Base-by-base conservation (phyloP, 1,284 basidiomycete species). In the Cystobasidium slooffiae region DNA sequence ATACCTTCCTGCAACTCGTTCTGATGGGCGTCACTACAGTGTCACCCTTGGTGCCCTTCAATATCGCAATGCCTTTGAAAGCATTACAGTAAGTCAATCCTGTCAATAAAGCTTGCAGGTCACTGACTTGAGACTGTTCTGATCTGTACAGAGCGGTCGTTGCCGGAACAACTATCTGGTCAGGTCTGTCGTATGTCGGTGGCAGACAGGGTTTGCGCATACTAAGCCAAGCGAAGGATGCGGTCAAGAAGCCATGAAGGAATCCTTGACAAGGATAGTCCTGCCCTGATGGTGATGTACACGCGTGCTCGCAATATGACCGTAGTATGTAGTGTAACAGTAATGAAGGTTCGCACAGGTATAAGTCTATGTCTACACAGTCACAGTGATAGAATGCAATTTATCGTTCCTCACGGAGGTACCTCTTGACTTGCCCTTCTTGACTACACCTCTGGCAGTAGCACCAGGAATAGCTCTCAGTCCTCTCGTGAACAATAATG, bases 1-100 rank as follows among this genome's bases (percentile, higher is more conserved):
- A 99, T 82, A 99, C 96, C 0, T 91, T 91, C 7, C 86, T 98
- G 3, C 96, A 99, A 82, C 88, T 99, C 6, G 81, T 91, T 4
- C 85, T 98, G 12, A 96, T 99, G 89, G 95, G 93, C 0, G 82
- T 86, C 0, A 93, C 93, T 1, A 97, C 94, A 0, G 84, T 97
- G 59, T 88, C 88, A 61, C 95, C 95, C 0, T 84, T 97, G 41
- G 81, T 94, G 1, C 88, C 90, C 0, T 82, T 88, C 51, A 87
- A 90, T 58, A 82, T 92, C 3, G 82, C 83, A 3, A 64, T 85
- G 39, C 84, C 86, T 39, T 83, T 96, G 9, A 84, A 86, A 56
- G 88, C 83, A 20, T 81, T 90, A 67, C 89, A 91, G 89, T 90
- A 80, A 78, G 88, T 84, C 5, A 7, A 55, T 55, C n/a, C 8